phyloP scores from a whole-genome alignment of 345 rosid species.

The Brassica nigra region DNA sequence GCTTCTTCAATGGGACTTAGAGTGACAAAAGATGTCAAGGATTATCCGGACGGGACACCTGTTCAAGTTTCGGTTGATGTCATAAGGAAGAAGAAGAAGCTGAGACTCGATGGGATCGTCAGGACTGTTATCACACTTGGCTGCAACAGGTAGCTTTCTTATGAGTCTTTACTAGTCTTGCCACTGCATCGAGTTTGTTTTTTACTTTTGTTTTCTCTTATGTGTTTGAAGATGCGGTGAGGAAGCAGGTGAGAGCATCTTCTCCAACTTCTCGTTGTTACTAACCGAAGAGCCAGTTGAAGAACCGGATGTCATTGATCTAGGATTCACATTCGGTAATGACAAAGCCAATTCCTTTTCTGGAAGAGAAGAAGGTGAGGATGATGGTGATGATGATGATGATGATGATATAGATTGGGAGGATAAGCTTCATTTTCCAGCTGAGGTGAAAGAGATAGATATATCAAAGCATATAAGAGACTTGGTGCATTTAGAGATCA shows the following conservation, averaged over 20 bases:
- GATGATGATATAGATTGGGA: constrained; percentile 75
- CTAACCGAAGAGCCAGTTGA: constrained; percentile 69
- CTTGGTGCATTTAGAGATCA: constrained; percentile 76
- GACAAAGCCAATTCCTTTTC: constrained; percentile 38
- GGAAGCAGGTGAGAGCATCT: constrained; percentile 68
- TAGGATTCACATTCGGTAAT: constrained; percentile 51
- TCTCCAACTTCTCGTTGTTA: constrained; percentile 73
- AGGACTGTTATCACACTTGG: constrained; percentile 75
- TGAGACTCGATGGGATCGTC: constrained; percentile 90
- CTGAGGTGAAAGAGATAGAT: constrained; percentile 67
- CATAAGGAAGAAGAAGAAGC: constrained; percentile 65
- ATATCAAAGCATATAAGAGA: constrained; percentile 85
- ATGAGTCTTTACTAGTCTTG: not conserved
- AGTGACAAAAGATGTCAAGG: constrained; percentile 86
- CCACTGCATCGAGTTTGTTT: not conserved
- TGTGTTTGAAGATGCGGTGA: constrained; percentile 66
- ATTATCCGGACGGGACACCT: constrained; percentile 84
- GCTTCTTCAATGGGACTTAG: constrained; percentile 87
- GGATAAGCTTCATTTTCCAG: constrained; percentile 73
- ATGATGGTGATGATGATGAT: constrained; percentile 32
- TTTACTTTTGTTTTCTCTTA: not conserved
- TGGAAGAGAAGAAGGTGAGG: constrained; percentile 46
- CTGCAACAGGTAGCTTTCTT: constrained; percentile 74
- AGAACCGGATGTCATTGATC: constrained; percentile 65
- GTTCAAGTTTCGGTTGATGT: constrained; percentile 88